Base-by-base conservation (phyloP, 2,329 filamentous ascomycete species). In the Cladosporium sp. region DNA sequence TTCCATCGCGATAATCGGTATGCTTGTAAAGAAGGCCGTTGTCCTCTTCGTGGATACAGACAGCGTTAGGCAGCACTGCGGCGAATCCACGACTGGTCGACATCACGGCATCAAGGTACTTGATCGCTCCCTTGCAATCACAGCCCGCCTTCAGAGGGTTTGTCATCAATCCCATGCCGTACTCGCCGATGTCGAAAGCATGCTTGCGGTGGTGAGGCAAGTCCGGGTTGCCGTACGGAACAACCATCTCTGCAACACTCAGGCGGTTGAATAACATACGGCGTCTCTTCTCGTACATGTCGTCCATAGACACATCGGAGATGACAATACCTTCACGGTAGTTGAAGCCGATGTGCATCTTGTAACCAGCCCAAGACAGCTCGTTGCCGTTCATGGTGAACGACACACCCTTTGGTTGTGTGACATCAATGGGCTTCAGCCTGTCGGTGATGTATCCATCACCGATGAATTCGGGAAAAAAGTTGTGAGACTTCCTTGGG, bases 141-240 rank as follows among this genome's bases (percentile, higher is more conserved):
- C 83, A 86, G n/a, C 84, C 83, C 2, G 86, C 72, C n/a, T 74
- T 72, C 1, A 88, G 72, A 55, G 86, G 85, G 61, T 88, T 88
- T 13, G 82, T 80, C 43, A 76, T 80, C 40, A 79, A 75, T 1
- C 85, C 85, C 27, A 81, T 79, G 5, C 84, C 84, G 8, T 78
- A 81, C 52, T 88, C 83, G 8, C 85, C 85, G 53, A 88, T 79
- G 57, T 88, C 84, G 58, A 88, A 87, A 1, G 84, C 84, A 49
- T 83, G 80, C 63, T 88, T 88, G 36, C 83, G 76, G 49, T 84
- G 81, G 61, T 79, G 86, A 0, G 83, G 84, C 0, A 75, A 69
- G 1, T 84, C 76, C 0, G 80, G 80, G 57, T 87, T 84, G 4
- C 73, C 82, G 56, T 87, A 88, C 9, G 59, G 57, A 6, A 52